Evolutionary conservation across 352 stramenopile species (phyloP), one percentile per base, ranked within the genome.

Genomic region (Globisporangium radiosum): DNA sequence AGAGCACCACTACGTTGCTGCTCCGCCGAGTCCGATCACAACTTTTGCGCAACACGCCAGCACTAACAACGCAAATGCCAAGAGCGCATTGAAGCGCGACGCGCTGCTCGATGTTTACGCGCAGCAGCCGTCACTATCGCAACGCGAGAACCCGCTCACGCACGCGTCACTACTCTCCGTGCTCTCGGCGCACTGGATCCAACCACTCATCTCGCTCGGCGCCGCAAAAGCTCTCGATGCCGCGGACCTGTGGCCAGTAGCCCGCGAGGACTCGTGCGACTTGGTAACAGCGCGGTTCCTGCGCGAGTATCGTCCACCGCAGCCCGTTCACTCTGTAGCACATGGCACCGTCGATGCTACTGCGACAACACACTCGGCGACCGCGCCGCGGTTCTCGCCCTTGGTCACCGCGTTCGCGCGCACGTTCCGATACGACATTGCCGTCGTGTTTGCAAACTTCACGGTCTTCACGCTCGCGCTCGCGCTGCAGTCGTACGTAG

Each of bases 151-250:
- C 54, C 70, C 67, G 36, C 60, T 77, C 17, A 38, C 52, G 9
- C 52, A 25, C 15, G 70, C 70, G 13, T 73, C 67, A 0, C 47
- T 75, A 15, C 48, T 71, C 45, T 72, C 70, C 3, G 57, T 69
- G 38, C n/a, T 73, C 38, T 63, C 47, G 7, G 70, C 66, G 52
- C 37, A 38, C 5, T 78, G 70, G 70, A 25, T 78, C 11, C 68
- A 78, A 14, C 62, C 70, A 15, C 55, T 78, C n/a, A 62, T 78
- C 47, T 67, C 68, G 36, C 70, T 75, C 51, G 70, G 70, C 37
- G 65, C 65, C 36, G 38, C 17, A n/a, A 63, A 63, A 38, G 45
- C 33, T n/a, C 56, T 61, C 7, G 56, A 61, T 19, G 17, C 49
- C n/a, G 45, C 44, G 37, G 56, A 61, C 36, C 47, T 61, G 15